Conservation (phyloP, 371 early-diverging fungal species). For the Lichtheimia corymbifera region DNA sequence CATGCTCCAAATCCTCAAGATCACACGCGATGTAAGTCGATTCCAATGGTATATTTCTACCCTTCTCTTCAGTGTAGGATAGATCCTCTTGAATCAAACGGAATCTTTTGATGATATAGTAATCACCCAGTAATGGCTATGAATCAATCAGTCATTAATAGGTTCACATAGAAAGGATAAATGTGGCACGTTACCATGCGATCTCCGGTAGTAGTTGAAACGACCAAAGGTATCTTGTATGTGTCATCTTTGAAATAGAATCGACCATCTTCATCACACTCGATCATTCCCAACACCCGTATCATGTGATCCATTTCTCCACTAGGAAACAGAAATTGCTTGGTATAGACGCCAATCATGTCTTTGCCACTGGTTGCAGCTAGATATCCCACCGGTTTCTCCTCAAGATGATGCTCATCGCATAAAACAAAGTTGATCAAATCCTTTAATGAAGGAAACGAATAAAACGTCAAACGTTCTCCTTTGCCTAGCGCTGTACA, state of each 20-base stretch:
- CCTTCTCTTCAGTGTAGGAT: slow-evolving; percentile 9
- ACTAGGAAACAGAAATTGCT: background rate
- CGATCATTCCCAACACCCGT: background rate
- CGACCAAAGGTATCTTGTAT: slow-evolving; percentile 7
- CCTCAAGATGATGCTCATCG: background rate
- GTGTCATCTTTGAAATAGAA: slow-evolving; percentile 14
- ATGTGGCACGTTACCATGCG: background rate
- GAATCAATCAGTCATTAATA: background rate
- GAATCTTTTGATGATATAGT: slow-evolving; percentile 14
- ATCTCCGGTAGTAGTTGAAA: background rate
- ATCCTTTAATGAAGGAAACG: background rate
- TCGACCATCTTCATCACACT: slow-evolving; percentile 10
- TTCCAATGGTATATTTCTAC: background rate
- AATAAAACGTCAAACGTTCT: background rate
- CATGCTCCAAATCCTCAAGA: slow-evolving; percentile 6
- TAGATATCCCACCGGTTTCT: background rate
- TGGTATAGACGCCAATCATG: background rate
- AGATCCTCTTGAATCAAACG: slow-evolving; percentile 17
- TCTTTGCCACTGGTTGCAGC: background rate
- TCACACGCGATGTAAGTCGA: slow-evolving; percentile 14
- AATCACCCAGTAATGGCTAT: slow-evolving; percentile 5
- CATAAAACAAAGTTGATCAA: background rate
- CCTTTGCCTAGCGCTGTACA: slow-evolving; percentile 6
- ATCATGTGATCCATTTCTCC: too few species aligned
- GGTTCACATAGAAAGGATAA: background rate